Percentiles rank a stretch among this genome's conserved stretches.
Evolutionary conservation across 768 basidiomycete species (phyloP).

Genomic region (Termitomyces sp.): DNA sequence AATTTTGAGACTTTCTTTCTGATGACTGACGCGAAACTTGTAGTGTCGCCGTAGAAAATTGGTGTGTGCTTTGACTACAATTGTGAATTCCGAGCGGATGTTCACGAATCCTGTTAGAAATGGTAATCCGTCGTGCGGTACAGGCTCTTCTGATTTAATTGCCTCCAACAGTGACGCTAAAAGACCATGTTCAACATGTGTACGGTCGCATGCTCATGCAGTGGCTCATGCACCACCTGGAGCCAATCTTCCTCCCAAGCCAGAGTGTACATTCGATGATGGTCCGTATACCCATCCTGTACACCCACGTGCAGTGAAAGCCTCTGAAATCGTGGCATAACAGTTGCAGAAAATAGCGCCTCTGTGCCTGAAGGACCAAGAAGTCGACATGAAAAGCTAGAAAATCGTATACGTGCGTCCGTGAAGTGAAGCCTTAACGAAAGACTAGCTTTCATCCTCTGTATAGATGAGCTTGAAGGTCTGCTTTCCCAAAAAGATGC

Average conservation of each 20-base stretch:
- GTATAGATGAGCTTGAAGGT: constrained; percentile 62
- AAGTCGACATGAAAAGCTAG: constrained; percentile 59
- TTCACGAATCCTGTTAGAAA: constrained; percentile 38
- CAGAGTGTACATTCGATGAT: constrained; percentile 79
- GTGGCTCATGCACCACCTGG: constrained; percentile 59
- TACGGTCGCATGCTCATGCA: constrained; percentile 71
- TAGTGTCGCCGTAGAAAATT: constrained; percentile 74
- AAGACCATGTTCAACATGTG: constrained; percentile 73
- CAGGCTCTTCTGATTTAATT: constrained; percentile 2
- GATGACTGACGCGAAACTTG: constrained; percentile 20
- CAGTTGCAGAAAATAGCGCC: constrained; percentile 38
- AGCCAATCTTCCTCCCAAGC: constrained; percentile 45
- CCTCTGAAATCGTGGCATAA: neutral
- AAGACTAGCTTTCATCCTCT: constrained; percentile 1
- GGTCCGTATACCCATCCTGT: constrained; percentile 26
- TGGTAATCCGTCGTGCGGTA: constrained; percentile 37
- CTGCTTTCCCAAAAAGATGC: constrained; percentile 58
- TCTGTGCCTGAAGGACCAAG: constrained; percentile 48
- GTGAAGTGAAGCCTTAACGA: neutral
- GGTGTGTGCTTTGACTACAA: constrained; percentile 33
- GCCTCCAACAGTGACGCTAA: constrained; percentile 57
- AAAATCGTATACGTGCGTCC: constrained; percentile 63
- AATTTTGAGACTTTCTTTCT: neutral
- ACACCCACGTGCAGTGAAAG: neutral
- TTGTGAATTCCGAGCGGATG: neutral